These are phyloP conservation scores for Candida germanica DNA, from an alignment of 805 yeast genomes.

Conservation along the genomic window DNA sequence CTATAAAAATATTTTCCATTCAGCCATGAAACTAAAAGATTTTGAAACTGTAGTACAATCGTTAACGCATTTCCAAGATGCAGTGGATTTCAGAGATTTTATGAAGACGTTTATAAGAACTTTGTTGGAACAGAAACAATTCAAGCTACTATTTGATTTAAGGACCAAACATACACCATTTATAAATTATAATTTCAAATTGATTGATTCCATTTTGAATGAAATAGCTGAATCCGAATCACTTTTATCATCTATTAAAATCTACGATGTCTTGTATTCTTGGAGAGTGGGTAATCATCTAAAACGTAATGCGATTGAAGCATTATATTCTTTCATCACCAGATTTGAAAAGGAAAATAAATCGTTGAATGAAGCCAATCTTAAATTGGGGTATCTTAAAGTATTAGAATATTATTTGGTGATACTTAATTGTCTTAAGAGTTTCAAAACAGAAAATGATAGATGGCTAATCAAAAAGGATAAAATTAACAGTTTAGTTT, in stretches of 20 bases:
- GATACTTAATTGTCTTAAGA: constrained; percentile 36
- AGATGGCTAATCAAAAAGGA: constrained; percentile 31
- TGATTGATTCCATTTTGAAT: constrained; percentile 32
- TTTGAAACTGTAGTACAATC: constrained; percentile 2
- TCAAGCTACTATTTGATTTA: constrained; percentile 20
- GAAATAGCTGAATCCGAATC: constrained; percentile 30
- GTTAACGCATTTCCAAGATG: constrained; percentile 1
- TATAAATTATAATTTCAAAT: constrained; percentile 22
- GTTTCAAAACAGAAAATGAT: constrained; percentile 33
- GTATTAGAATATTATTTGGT: constrained; percentile 40
- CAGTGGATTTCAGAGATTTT: background rate
- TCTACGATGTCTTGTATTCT: constrained; percentile 37
- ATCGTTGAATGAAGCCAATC: constrained; percentile 16
- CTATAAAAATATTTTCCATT: constrained; percentile 9
- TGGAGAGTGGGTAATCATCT: constrained; percentile 37
- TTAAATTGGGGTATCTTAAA: constrained; percentile 34
- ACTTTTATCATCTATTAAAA: constrained; percentile 27
- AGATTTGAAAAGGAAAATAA: constrained; percentile 27
- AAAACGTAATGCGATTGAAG: constrained; percentile 38
- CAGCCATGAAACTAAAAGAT: constrained; percentile 6
- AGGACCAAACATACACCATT: constrained; percentile 7
- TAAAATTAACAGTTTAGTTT: constrained; percentile 15
- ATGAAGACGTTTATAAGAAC: constrained; percentile 25
- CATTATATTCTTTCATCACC: constrained; percentile 35
- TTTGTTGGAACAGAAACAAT: constrained; percentile 21